Evolutionary conservation across 2,329 filamentous ascomycete species (phyloP), one percentile per base, ranked within the genome.

Genomic region (Moelleriella libera): DNA sequence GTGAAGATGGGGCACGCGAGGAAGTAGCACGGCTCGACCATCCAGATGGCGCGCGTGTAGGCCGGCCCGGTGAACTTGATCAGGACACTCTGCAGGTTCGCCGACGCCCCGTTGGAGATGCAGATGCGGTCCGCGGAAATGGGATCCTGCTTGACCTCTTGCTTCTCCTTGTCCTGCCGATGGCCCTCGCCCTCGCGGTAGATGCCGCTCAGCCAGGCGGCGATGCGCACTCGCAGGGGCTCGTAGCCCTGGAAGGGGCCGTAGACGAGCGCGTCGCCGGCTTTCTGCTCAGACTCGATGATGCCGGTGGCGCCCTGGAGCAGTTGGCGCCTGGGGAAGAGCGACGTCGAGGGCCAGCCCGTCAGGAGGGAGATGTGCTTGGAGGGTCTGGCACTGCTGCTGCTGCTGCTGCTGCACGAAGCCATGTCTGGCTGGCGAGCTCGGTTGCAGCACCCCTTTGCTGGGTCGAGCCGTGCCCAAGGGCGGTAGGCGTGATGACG

Each of bases 1-100:
- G 85, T 80, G 57, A 95, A 88, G 48, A 94, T 85, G n/a, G 82
- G 74, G 57, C 85, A 88, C 0, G 82, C 85, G n/a, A 94, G 70
- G 63, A 87, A 85, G 60, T 94, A 95, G 44, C 83, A 83, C 5
- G 89, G 89, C 21, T 83, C 80, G 2, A 88, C 79, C 63, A 89
- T 76, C 84, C 86, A 95, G 8, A 94, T 71, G 53, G 78, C 78
- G 43, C 75, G 70, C 1, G 89, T 95, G 57, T 81, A 83, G 2
- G 70, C 64, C 1, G 86, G 84, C 60, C 95, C 89, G 0, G 87
- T 85, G 58, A 84, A 95, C 31, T 84, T 84, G 61, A 84, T 78
- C 45, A 95, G 67, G 4, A 94, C 67, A 57, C 80, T 84, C 0
- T 84, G 87, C 2, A 94, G 63, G 59, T 82, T 88, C 69, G 94